A percentile compares a stretch with the other conserved stretches of the same genome.
Conservation (phyloP, 441 rosid species). For the Biscutella laevigata region DNA sequence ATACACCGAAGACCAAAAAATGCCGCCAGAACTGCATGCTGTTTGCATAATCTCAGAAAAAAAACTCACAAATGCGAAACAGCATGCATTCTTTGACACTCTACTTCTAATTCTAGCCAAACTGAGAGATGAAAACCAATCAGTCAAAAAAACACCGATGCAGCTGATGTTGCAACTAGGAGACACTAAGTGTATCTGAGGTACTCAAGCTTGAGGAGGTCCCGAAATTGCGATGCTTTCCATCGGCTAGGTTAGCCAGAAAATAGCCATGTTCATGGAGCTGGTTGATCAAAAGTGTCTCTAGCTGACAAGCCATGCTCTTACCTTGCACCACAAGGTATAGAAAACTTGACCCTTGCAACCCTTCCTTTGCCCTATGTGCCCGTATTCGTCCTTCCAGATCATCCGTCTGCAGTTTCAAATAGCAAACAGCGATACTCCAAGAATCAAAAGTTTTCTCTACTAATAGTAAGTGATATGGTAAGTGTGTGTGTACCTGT, state of each 20-base stretch:
- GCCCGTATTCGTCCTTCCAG: slow-evolving; percentile 72
- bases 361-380: slow-evolving; percentile 65
- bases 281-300: slow-evolving; percentile 95
- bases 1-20: no score
- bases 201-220: slow-evolving; percentile 30
- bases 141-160: no score
- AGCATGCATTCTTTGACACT: slow-evolving; percentile 6
- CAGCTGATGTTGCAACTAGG: slow-evolving; percentile 1
- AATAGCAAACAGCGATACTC: slow-evolving; percentile 12
- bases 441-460: not conserved
- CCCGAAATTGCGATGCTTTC: slow-evolving; percentile 88
- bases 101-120: slow-evolving; percentile 4
- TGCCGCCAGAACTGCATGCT: slow-evolving; percentile 9
- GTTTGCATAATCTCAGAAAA: not conserved
- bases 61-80: not conserved
- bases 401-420: slow-evolving; percentile 72
- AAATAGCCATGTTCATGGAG: slow-evolving; percentile 56
- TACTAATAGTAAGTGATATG: not conserved
- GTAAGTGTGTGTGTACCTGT: slow-evolving; percentile 46
- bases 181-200: slow-evolving; percentile 31
- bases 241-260: slow-evolving; percentile 70
- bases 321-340: slow-evolving; percentile 81
- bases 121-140: slow-evolving; percentile 11
- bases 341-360: slow-evolving; percentile 64
- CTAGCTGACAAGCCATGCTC: slow-evolving; percentile 87